These are phyloP conservation scores for Ceratocystis cubensis DNA, from an alignment of 2,329 filamentous ascomycete species.

Conservation along the genomic window DNA sequence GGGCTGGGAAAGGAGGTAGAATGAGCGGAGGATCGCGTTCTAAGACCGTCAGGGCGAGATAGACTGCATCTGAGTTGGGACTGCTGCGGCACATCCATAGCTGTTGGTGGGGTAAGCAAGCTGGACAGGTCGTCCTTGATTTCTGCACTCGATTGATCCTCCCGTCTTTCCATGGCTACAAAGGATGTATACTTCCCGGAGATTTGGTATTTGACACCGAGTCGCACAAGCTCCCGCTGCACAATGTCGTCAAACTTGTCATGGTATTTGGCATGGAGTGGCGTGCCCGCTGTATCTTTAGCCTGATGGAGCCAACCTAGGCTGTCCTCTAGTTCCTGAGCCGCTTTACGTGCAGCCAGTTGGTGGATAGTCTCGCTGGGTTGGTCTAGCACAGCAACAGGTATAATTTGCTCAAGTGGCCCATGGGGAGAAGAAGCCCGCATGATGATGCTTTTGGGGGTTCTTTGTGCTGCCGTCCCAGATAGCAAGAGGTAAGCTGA, in stretches of 20 bases:
- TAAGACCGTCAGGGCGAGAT: too few relatives aligned
- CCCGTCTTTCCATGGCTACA: constrained; percentile 46
- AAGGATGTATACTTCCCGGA: constrained; percentile 61
- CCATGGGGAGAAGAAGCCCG: constrained; percentile 38
- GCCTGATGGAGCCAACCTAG: constrained; percentile 51
- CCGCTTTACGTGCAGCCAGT: constrained; percentile 54
- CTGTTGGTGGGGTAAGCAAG: not conserved
- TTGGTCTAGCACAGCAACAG: constrained; percentile 38
- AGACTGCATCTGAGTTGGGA: not conserved
- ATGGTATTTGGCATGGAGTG: constrained; percentile 36
- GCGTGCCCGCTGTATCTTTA: constrained; percentile 33
- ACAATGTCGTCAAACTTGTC: constrained; percentile 47
- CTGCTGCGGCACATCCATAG: not conserved
- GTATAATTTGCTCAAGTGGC: constrained; percentile 53
- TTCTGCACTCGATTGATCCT: not conserved
- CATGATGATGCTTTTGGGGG: constrained; percentile 43
- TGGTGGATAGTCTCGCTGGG: constrained; percentile 51
- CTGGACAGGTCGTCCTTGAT: not conserved
- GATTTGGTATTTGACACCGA: constrained; percentile 55
- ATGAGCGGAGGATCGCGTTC: too few relatives aligned
- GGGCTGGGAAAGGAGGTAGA: too few relatives aligned
- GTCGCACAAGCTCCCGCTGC: constrained; percentile 50
- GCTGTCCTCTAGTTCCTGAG: constrained; percentile 57
- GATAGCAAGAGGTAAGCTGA: constrained; percentile 54
- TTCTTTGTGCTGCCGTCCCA: constrained; percentile 31